These are phyloP conservation scores for Obba rivulosa DNA, from an alignment of 768 basidiomycete species.

Conservation along the genomic window DNA sequence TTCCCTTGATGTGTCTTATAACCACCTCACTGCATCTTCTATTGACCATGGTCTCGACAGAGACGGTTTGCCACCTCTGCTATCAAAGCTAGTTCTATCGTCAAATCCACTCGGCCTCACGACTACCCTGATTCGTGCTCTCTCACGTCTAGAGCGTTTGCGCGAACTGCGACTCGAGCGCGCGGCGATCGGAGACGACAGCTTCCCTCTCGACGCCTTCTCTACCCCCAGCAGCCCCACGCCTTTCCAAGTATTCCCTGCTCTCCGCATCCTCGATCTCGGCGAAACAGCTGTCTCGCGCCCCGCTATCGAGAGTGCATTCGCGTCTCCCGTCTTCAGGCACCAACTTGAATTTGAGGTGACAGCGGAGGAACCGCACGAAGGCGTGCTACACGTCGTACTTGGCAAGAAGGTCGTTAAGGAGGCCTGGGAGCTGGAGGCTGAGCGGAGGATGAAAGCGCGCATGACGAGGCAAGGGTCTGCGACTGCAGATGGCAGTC, in stretches of 20 bases:
- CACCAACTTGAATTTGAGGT: constrained; percentile 52
- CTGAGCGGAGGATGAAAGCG: constrained; percentile 49
- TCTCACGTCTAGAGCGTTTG: constrained; percentile 45
- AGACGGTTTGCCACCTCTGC: constrained; percentile 39
- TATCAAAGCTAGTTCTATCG: constrained; percentile 60
- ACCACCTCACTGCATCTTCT: constrained; percentile 49
- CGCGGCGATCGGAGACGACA: constrained; percentile 55
- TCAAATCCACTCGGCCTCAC: constrained; percentile 55
- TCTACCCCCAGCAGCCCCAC: constrained; percentile 15
- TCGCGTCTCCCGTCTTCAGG: constrained; percentile 34
- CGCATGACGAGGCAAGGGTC: constrained; percentile 28
- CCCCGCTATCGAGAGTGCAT: constrained; percentile 38
- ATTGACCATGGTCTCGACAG: constrained; percentile 37
- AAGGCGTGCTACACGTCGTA: constrained; percentile 48
- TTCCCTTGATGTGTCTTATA: constrained; percentile 61
- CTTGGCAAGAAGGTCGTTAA: constrained; percentile 68
- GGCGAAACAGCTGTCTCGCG: constrained; percentile 56
- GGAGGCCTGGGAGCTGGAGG: constrained; percentile 78
- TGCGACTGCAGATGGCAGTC: not conserved
- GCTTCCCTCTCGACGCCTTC: constrained; percentile 42
- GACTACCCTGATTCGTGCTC: constrained; percentile 38
- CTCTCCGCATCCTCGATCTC: constrained; percentile 55
- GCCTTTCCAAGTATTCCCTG: constrained; percentile 37
- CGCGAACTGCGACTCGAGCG: constrained; percentile 53
- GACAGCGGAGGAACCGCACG: constrained; percentile 46